Base-by-base conservation (phyloP, 805 yeast species). In the Candida montana region DNA sequence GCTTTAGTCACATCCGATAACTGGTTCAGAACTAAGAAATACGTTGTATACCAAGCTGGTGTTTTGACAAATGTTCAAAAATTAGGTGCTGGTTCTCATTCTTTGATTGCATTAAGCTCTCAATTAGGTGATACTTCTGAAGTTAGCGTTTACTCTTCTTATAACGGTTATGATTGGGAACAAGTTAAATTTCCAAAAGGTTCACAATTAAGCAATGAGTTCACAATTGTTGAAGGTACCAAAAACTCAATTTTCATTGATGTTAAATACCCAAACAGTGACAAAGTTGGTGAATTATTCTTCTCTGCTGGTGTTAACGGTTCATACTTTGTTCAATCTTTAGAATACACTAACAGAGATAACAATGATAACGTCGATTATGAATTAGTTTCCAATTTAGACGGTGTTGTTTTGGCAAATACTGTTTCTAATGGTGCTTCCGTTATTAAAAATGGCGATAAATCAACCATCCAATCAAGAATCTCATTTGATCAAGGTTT, bases 401-500 rank as follows among this genome's bases (percentile, higher is more conserved):
- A 81, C 44, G 90, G 89, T 9, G 71, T 76, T 13, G 73, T 83
- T 74, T 53, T 83, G 35, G 72, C 77, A 9, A 74, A 74, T 51
- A 42, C 54, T 27, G 61, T 42, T 28, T 35, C 42, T 24, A 44
- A 57, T 48, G 52, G 56, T 39, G 17, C 38, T 30, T 17, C 29
- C 4, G 37, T 34, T 4, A 13, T 34, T 26, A 35, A 40, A 31
- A 44, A 57, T 48, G 51, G 55, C 37, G 15, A 40, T 32, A 31
- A 11, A 18, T 12, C 40, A 4, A n/a, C 13, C 8, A 23, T 37
- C 18, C 30, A 37, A 19, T 58, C 68, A 5, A 59, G 52, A 41
- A 64, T 68, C 37, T 60, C 71, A 7, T 62, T 54, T 38, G 64
- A 67, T 46, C 69, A 63, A 39, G 73, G 71, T 18, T 39, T 59